Percentiles rank a stretch among this genome's conserved stretches.
These are phyloP conservation scores for Juglanconis oblonga DNA, from an alignment of 2,329 filamentous ascomycete species.

Conservation along the genomic window DNA sequence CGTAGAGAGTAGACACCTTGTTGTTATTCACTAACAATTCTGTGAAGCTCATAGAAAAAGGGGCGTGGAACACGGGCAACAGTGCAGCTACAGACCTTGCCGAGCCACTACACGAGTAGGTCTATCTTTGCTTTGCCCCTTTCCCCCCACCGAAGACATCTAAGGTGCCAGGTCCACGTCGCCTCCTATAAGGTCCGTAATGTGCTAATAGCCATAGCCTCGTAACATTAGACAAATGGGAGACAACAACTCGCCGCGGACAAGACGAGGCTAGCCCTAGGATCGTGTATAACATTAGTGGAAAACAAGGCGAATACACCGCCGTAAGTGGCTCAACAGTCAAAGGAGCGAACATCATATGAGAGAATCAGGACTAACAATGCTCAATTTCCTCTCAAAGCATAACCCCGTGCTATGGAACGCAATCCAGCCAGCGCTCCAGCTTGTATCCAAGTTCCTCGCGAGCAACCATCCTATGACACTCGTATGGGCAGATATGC, in stretches of 20 bases:
- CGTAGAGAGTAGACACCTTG: not conserved
- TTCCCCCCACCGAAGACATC: no score
- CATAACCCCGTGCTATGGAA: constrained; percentile 6
- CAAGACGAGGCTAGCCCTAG: not conserved
- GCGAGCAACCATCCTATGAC: constrained; percentile 3
- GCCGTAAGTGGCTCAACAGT: not conserved
- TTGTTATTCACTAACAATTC: not conserved
- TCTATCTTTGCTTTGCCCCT: not conserved
- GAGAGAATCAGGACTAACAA: not conserved
- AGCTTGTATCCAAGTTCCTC: constrained; percentile 4
- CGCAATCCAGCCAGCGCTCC: constrained; percentile 9
- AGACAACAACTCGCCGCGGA: not conserved
- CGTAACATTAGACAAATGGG: constrained; percentile 2
- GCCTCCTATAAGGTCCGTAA: no score
- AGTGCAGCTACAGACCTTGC: not conserved
- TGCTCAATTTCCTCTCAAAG: not conserved
- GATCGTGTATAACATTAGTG: constrained; percentile 6
- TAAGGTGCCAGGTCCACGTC: no score
- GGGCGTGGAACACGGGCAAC: not conserved
- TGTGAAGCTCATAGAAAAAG: not conserved
- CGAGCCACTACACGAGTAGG: constrained; percentile 11
- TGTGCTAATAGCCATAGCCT: not conserved
- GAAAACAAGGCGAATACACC: constrained; percentile 7
- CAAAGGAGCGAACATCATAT: not conserved
- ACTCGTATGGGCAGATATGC: not conserved